These are phyloP conservation scores for Onygenales sp. DNA, from an alignment of 2,329 filamentous ascomycete species.

Conservation along the genomic window DNA sequence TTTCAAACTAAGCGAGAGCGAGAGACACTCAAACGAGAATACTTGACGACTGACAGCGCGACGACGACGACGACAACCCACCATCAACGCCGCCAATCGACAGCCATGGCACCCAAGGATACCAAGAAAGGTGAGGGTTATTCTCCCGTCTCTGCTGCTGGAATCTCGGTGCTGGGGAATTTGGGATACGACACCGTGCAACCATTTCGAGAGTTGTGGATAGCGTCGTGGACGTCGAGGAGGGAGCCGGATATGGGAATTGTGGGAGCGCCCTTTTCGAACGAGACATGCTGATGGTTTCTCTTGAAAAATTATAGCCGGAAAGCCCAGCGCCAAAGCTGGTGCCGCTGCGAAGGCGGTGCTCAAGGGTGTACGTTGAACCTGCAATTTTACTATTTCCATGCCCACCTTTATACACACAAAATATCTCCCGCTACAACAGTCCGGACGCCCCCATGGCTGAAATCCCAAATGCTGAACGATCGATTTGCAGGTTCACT, in stretches of 20 bases:
- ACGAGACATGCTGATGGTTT: slow-evolving; percentile 18
- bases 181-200: background rate
- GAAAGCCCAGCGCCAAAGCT: slow-evolving; percentile 67
- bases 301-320: slow-evolving; percentile 20
- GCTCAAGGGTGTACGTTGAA: slow-evolving; percentile 77
- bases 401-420: background rate
- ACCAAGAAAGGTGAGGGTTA: slow-evolving; percentile 37
- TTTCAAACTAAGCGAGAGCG: slow-evolving; percentile 15
- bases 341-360: slow-evolving; percentile 90
- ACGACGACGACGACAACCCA: slow-evolving; percentile 26
- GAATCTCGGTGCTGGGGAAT: background rate
- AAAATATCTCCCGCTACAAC: too few relatives aligned
- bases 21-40: background rate
- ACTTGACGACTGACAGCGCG: background rate
- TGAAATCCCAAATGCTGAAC: background rate
- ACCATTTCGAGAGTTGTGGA: background rate
- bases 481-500: slow-evolving; percentile 47
- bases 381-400: background rate
- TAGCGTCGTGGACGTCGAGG: too few relatives aligned
- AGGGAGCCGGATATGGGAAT: background rate
- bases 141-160: background rate
- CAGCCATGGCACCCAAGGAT: slow-evolving; percentile 40
- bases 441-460: too few relatives aligned
- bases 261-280: background rate
- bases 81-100: slow-evolving; percentile 33